phyloP scores from a whole-genome alignment of 2,329 filamentous ascomycete species.

The Neonectria magnoliae region DNA sequence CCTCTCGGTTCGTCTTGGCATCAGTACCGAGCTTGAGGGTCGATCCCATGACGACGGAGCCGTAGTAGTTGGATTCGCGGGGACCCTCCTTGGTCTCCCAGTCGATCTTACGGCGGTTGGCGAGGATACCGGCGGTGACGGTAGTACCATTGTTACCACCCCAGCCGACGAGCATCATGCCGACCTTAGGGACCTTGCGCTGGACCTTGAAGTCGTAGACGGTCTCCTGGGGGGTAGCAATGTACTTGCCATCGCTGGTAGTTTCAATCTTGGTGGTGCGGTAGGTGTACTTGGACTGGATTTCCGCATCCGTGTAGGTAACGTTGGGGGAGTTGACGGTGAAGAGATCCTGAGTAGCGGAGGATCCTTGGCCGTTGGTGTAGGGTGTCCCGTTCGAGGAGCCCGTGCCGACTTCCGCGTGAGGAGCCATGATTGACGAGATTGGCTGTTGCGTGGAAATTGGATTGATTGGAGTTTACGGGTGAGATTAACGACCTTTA shows the following conservation, averaged over 20 bases:
- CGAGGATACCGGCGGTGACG: slow-evolving; percentile 95
- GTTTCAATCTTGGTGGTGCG: slow-evolving; percentile 87
- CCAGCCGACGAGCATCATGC: slow-evolving; percentile 97
- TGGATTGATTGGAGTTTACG: slow-evolving; percentile 40
- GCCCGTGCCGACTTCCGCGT: slow-evolving; percentile 73
- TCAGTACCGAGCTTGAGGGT: slow-evolving; percentile 97
- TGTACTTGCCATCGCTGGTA: slow-evolving; percentile 77
- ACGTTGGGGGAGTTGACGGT: slow-evolving; percentile 93
- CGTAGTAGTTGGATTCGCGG: slow-evolving; percentile 94
- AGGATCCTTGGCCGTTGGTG: slow-evolving; percentile 49
- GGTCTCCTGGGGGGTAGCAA: slow-evolving; percentile 88
- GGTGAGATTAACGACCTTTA: slow-evolving; percentile 57
- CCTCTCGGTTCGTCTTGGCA: slow-evolving; percentile 81
- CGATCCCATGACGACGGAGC: slow-evolving; percentile 95
- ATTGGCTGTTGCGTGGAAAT: slow-evolving; percentile 44
- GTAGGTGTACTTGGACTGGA: slow-evolving; percentile 95
- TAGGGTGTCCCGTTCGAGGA: slow-evolving; percentile 70
- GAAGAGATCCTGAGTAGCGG: slow-evolving; percentile 73
- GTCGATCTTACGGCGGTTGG: slow-evolving; percentile 84
- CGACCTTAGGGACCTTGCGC: slow-evolving; percentile 90
- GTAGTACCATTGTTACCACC: slow-evolving; percentile 99
- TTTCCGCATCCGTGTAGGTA: slow-evolving; percentile 85
- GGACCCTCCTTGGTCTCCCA: slow-evolving; percentile 96
- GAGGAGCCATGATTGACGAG: slow-evolving; percentile 82
- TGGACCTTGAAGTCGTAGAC: slow-evolving; percentile 98